Conservation (phyloP, 805 yeast genomes). For the Kodamaea hsintzibuensis region DNA sequence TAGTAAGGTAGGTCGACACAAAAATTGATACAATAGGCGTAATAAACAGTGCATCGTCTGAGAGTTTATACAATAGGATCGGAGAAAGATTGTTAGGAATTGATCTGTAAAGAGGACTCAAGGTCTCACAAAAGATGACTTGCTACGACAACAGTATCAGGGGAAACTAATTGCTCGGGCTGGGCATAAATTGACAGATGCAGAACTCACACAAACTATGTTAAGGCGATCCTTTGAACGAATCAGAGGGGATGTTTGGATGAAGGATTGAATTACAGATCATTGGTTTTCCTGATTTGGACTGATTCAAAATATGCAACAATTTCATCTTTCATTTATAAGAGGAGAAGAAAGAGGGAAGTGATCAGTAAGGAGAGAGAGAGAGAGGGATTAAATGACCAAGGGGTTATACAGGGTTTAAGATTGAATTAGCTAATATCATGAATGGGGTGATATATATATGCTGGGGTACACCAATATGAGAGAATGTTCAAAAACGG, state of each 20-base stretch:
- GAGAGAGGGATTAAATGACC: background rate
- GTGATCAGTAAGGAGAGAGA: background rate
- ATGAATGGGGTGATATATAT: background rate
- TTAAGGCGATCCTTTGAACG: background rate
- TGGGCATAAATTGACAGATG: background rate
- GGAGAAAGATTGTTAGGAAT: background rate
- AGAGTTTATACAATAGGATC: background rate
- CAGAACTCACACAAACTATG: background rate
- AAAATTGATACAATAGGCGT: background rate
- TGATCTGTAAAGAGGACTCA: background rate
- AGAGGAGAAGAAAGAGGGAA: background rate
- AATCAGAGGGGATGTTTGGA: background rate
- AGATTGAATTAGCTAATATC: background rate
- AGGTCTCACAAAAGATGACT: background rate
- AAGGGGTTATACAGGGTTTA: too few relatives aligned
- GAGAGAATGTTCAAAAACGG: background rate
- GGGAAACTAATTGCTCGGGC: background rate
- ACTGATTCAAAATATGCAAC: conserved; percentile 4
- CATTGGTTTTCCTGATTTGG: conserved; percentile 1
- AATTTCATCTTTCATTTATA: background rate
- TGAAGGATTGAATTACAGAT: background rate
- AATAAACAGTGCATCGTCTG: background rate
- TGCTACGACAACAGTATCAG: background rate
- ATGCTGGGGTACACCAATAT: background rate
- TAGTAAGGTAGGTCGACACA: background rate